These are phyloP conservation scores for Lasiosphaeriaceae sp. DNA, from an alignment of 495 filamentous ascomycete species.

Conservation along the genomic window DNA sequence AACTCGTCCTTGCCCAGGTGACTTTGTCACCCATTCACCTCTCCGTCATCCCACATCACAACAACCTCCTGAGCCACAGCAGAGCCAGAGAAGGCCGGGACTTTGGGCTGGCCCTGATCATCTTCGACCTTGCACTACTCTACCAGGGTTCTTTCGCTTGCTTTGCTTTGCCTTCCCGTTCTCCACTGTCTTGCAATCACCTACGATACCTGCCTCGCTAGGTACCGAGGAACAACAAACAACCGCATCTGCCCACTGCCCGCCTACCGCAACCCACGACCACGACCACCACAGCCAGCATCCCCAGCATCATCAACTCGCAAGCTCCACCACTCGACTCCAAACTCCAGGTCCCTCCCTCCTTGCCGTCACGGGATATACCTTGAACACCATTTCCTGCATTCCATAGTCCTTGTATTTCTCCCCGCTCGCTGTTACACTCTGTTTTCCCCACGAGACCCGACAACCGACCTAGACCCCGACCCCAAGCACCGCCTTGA, in stretches of 20 bases:
- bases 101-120: slow-evolving; percentile 30
- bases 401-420: too few species aligned
- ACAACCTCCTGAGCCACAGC: slow-evolving; percentile 5
- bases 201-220: neutral
- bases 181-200: neutral
- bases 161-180: neutral
- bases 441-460: slow-evolving; percentile 2
- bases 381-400: slow-evolving; percentile 7
- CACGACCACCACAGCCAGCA: neutral
- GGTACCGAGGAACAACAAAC: slow-evolving; percentile 14
- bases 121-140: slow-evolving; percentile 5
- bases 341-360: slow-evolving; percentile 3
- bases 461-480: too few species aligned
- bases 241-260: neutral
- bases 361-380: slow-evolving; percentile 4
- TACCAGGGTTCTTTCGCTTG: neutral
- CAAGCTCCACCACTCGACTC: slow-evolving; percentile 3
- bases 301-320: too few species aligned
- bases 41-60: slow-evolving; percentile 10
- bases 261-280: neutral
- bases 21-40: slow-evolving; percentile 20
- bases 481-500: slow-evolving; percentile 6
- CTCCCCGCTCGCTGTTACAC: neutral
- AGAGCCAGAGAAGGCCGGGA: slow-evolving; percentile 18
- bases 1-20: slow-evolving; percentile 15